These are phyloP conservation scores for Microcos paniculata DNA, from an alignment of 345 rosid genomes.

Conservation along the genomic window DNA sequence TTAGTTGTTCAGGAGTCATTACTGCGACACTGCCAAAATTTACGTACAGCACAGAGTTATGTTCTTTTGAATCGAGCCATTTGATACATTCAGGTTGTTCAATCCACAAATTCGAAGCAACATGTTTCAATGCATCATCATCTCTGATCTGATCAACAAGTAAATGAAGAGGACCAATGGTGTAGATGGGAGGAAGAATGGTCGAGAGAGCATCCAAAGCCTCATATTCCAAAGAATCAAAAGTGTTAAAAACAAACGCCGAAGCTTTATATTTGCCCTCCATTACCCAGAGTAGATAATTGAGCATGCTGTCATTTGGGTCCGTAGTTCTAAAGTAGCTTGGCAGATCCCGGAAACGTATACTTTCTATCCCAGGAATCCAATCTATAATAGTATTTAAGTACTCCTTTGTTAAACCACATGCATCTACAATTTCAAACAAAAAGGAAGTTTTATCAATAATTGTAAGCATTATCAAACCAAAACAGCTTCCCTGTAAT, in stretches of 20 bases:
- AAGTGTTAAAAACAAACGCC: conserved; percentile 35
- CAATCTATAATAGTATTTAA: conserved; percentile 25
- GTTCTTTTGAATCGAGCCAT: neutral
- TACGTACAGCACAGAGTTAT: conserved; percentile 8
- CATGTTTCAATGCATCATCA: neutral
- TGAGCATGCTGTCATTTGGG: conserved; percentile 26
- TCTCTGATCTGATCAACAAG: conserved; percentile 23
- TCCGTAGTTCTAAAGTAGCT: conserved; percentile 27
- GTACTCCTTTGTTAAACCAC: neutral
- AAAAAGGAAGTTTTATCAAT: neutral
- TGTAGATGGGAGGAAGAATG: conserved; percentile 24
- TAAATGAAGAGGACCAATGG: conserved; percentile 36
- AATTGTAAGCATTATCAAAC: too few relatives aligned
- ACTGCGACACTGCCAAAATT: too few relatives aligned
- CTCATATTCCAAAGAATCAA: conserved; percentile 31
- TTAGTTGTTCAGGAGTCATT: too few relatives aligned
- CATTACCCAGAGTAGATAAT: conserved; percentile 13
- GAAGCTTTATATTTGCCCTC: conserved; percentile 25
- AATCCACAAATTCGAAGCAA: neutral
- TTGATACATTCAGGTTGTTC: neutral
- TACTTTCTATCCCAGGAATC: conserved; percentile 36
- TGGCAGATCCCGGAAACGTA: conserved; percentile 37
- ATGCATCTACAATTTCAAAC: neutral
- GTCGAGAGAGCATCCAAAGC: conserved; percentile 24
- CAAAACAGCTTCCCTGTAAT: too few relatives aligned